Evolutionary conservation across 371 early-diverging fungal species (phyloP).

Genomic region (Mucor indicus): DNA sequence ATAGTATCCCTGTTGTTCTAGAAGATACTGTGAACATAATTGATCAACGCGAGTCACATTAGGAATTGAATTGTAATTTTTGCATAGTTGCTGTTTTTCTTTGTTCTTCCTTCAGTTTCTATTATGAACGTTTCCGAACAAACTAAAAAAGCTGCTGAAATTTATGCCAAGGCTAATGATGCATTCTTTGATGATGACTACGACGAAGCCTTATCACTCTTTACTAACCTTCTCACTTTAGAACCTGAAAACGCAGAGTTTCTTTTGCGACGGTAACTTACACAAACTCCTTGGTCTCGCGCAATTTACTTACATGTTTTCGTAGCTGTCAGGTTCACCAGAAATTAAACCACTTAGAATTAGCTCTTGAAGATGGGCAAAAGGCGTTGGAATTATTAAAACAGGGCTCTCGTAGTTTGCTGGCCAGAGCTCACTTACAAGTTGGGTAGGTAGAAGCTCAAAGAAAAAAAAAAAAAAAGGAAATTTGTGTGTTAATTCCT

Average conservation of each 20-base stretch:
- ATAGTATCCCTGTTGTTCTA: too few species aligned
- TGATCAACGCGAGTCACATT: too few species aligned
- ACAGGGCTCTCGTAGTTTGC: conserved; percentile 52
- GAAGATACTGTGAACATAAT: too few species aligned
- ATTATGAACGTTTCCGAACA: conserved; percentile 1
- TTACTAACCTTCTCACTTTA: conserved; percentile 73
- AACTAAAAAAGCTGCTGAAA: conserved; percentile 60
- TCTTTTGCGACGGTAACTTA: conserved; percentile 52
- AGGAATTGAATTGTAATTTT: too few species aligned
- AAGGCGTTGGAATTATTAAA: conserved; percentile 54
- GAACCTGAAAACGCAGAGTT: conserved; percentile 72
- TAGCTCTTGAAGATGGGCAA: conserved; percentile 63
- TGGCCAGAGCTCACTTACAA: conserved; percentile 64
- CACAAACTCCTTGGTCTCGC: too few species aligned
- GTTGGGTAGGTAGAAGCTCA: conserved; percentile 45
- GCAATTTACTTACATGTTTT: not conserved
- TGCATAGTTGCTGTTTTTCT: conserved; percentile 1
- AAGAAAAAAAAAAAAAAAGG: too few species aligned
- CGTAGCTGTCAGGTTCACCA: conserved; percentile 60
- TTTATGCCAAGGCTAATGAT: conserved; percentile 80
- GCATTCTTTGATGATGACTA: conserved; percentile 81
- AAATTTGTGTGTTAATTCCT: not conserved
- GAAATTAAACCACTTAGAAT: conserved; percentile 54
- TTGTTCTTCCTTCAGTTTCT: not conserved
- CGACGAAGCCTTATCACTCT: conserved; percentile 71